phyloP scores from a whole-genome alignment of 176 grass and related monocot species.

The Zea luxurians region DNA sequence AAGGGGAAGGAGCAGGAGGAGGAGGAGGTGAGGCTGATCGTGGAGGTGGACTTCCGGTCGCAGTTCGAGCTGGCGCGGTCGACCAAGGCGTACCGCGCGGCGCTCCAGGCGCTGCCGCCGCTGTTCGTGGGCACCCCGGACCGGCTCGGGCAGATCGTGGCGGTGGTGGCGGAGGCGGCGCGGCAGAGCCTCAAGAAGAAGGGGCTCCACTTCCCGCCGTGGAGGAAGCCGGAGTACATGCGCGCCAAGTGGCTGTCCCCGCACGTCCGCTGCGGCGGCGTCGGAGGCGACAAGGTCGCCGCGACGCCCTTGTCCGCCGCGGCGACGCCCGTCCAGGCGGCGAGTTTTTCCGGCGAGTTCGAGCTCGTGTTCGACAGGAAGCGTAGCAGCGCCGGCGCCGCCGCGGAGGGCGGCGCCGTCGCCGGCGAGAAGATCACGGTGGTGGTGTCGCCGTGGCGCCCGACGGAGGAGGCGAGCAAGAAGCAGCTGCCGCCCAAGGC shows the following conservation, averaged over 20 bases:
- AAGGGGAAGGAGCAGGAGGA: background rate
- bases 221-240: constrained; percentile 91
- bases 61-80: constrained; percentile 90
- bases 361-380: constrained; percentile 44
- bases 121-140: constrained; percentile 75
- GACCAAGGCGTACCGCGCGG: constrained; percentile 72
- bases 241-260: constrained; percentile 86
- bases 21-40: constrained; percentile 49
- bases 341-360: constrained; percentile 63
- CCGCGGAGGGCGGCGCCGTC: background rate
- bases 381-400: background rate
- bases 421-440: constrained; percentile 53
- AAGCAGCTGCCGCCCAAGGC: constrained; percentile 38
- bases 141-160: constrained; percentile 67
- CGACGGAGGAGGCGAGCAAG: constrained; percentile 49
- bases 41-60: constrained; percentile 84
- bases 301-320: background rate
- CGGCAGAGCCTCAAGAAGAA: constrained; percentile 87
- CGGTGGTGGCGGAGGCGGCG: constrained; percentile 62
- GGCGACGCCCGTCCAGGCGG: constrained; percentile 40
- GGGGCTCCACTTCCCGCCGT: constrained; percentile 80
- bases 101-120: constrained; percentile 67
- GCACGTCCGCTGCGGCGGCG: constrained; percentile 32
- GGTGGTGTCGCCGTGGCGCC: constrained; percentile 57
- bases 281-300: constrained; percentile 14